Percentiles rank a stretch among this genome's conserved stretches.
These are phyloP conservation scores for Moricandia arvensis DNA, from an alignment of 345 rosid species.

Conservation along the genomic window DNA sequence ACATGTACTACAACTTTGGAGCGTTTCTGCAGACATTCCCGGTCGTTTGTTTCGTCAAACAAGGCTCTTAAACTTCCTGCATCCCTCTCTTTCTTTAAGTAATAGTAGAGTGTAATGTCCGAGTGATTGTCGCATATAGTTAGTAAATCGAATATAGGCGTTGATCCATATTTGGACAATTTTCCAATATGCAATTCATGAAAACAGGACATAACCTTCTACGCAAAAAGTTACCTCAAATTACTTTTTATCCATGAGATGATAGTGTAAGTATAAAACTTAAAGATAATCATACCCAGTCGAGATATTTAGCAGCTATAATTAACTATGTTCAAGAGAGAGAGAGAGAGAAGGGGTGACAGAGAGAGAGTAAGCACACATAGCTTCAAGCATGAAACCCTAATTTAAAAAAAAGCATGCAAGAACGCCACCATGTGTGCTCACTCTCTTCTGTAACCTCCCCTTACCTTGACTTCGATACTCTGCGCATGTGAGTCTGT, in stretches of 20 bases:
- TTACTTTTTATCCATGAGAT: neutral
- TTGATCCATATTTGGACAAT: too few relatives aligned
- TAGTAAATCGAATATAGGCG: neutral
- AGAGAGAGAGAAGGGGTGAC: constrained; percentile 36
- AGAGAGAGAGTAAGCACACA: constrained; percentile 91
- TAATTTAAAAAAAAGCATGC: constrained; percentile 45
- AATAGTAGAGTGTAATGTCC: too few relatives aligned
- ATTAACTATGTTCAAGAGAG: neutral
- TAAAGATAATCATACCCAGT: constrained; percentile 1
- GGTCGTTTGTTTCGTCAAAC: neutral
- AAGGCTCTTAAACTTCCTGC: neutral
- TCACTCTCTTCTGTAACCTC: constrained; percentile 99
- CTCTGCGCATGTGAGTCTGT: neutral
- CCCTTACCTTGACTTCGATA: constrained; percentile 41
- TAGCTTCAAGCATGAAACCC: constrained; percentile 68
- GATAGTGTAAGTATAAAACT: neutral
- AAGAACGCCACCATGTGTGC: constrained; percentile 87
- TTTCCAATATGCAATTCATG: neutral
- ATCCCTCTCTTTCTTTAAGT: too few relatives aligned
- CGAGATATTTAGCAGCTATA: neutral
- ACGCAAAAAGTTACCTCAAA: neutral
- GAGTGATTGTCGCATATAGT: neutral
- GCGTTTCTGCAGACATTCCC: neutral
- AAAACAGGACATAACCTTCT: neutral
- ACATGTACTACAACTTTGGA: too few relatives aligned